Evolutionary conservation across 1,139 yeast genomes (phyloP), one percentile per base, ranked within the genome.

Genomic region (Geotrichum cucujoidarum): DNA sequence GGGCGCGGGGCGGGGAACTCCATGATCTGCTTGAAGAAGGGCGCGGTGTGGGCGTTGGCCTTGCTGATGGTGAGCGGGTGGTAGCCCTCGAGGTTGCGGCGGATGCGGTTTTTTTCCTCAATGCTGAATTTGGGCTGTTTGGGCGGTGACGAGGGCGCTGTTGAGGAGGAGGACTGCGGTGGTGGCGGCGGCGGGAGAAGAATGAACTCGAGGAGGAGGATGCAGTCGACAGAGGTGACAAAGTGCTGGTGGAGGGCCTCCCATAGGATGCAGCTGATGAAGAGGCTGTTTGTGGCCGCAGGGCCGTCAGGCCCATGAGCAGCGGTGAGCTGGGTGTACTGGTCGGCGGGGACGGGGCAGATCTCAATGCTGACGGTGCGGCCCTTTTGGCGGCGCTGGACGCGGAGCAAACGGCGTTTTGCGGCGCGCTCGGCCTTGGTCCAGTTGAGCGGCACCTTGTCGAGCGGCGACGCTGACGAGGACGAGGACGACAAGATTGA

Each of bases 161-260:
- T n/a, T n/a, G n/a, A n/a, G n/a, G n/a, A n/a, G n/a, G n/a, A n/a
- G n/a, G n/a, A n/a, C n/a, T n/a, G n/a, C n/a, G n/a, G n/a, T n/a
- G n/a, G n/a, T n/a, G n/a, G n/a, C n/a, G n/a, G n/a, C n/a, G n/a
- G n/a, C n/a, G n/a, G n/a, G n/a, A n/a, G n/a, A n/a, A n/a, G n/a
- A n/a, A n/a, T n/a, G n/a, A n/a, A n/a, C 60, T 82, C 88, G 40
- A 82, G 67, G 10, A 82, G 63, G 32, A 72, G 62, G 16, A 82
- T 79, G 47, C 83, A 72, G 59, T 82, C 89, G 27, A 82, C 89
- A 1, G 83, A 76, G 0, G 89, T 82, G 35, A 81, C 81, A 48
- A 73, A 78, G 60, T 72, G 74, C 49, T 72, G 67, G 40, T 71
- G 67, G 50, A 71, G 67, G 50, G 75, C 81, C 47, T 69, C 66